Conservation (phyloP, 768 basidiomycete species). For the Trametes punicea region DNA sequence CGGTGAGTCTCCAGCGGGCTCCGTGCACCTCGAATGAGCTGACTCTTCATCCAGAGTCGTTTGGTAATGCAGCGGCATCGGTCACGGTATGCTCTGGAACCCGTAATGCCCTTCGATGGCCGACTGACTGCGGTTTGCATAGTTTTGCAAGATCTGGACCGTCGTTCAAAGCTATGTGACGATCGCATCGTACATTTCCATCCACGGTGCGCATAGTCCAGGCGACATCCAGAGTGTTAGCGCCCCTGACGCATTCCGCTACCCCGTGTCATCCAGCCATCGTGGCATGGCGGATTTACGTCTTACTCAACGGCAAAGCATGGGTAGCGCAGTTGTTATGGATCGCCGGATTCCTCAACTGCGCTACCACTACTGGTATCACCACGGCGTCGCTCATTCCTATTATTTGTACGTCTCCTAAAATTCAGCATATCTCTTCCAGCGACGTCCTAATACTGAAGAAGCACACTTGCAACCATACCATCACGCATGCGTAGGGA, state of each 20-base stretch:
- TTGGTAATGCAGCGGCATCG: conserved; percentile 18
- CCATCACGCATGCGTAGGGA: conserved; percentile 28
- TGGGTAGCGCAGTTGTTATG: conserved; percentile 26
- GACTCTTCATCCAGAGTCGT: conserved; percentile 18
- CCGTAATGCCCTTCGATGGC: too few relatives aligned
- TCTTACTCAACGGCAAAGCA: conserved; percentile 23
- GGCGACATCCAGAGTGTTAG: too few relatives aligned
- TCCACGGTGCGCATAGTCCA: too few relatives aligned
- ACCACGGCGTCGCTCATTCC: conserved; percentile 24
- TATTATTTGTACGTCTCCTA: conserved; percentile 21
- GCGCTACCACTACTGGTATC: conserved; percentile 20
- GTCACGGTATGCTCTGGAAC: conserved; percentile 19
- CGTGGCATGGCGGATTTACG: conserved; percentile 27
- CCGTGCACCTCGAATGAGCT: too few relatives aligned
- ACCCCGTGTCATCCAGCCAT: conserved; percentile 16
- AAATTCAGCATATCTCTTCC: background rate
- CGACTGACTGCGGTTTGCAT: too few relatives aligned
- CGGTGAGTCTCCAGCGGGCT: too few relatives aligned
- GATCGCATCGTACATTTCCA: conserved; percentile 28
- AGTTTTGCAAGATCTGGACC: conserved; percentile 30
- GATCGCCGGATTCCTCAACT: conserved; percentile 22
- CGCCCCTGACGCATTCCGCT: background rate
- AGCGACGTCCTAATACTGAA: background rate
- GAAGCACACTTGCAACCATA: conserved; percentile 23
- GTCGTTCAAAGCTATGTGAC: conserved; percentile 27